Conservation (phyloP, 495 filamentous ascomycete species). For the Penicillium goetzii region DNA sequence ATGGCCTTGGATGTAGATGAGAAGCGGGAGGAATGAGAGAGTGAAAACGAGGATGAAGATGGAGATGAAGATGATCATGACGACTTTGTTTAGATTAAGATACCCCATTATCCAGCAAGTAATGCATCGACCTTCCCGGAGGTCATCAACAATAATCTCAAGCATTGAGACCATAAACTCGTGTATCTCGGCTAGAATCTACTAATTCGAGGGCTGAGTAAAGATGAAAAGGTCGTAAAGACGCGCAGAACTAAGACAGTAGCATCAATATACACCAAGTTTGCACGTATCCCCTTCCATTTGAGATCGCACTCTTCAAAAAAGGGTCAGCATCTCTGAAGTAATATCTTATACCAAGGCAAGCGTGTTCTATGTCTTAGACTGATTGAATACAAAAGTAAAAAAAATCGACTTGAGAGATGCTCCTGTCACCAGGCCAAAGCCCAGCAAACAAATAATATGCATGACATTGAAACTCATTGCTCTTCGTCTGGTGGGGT, state of each 20-base stretch:
- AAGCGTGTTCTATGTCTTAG: conserved; percentile 7
- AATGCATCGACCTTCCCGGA: not conserved
- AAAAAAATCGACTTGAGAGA: not conserved
- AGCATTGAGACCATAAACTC: not conserved
- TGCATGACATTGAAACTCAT: conserved; percentile 31
- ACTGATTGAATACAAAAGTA: conserved; percentile 6
- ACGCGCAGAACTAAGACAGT: too few relatives aligned
- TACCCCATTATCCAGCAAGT: not conserved
- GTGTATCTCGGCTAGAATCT: too few relatives aligned
- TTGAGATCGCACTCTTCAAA: too few relatives aligned
- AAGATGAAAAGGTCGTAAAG: too few relatives aligned
- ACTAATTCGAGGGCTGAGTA: too few relatives aligned
- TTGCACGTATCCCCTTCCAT: too few relatives aligned
- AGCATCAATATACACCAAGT: too few relatives aligned
- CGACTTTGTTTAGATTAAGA: conserved; percentile 4
- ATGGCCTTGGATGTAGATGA: conserved; percentile 22
- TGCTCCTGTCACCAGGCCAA: conserved; percentile 15
- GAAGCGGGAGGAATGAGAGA: conserved; percentile 13
- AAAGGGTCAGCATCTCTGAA: not conserved
- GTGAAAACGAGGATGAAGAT: not conserved
- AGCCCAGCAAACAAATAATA: conserved; percentile 17
- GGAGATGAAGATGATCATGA: not conserved
- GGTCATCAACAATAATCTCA: not conserved
- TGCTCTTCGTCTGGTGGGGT: conserved; percentile 25
- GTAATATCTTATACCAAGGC: not conserved